Conservation (phyloP, 1,284 basidiomycete species). For the Thelephora terrestris region DNA sequence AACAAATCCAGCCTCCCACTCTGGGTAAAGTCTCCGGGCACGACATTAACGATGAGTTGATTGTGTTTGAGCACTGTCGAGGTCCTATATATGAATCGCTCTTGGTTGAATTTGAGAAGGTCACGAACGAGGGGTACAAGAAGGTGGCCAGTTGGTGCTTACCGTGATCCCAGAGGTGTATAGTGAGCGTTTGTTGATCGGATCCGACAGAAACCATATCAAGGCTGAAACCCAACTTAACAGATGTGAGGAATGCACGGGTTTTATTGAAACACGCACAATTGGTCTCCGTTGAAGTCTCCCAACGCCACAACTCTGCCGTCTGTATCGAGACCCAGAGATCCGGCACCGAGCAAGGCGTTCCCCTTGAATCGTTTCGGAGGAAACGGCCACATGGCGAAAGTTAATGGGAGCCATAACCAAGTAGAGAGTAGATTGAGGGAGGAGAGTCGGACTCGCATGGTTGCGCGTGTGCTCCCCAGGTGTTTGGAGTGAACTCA, state of each 20-base stretch:
- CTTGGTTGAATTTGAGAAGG: slow-evolving; percentile 22
- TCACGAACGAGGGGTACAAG: neutral
- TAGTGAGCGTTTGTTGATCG: slow-evolving; percentile 63
- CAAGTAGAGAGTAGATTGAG: too few relatives aligned
- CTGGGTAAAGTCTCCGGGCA: slow-evolving; percentile 90
- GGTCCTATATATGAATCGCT: slow-evolving; percentile 50
- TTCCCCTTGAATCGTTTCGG: slow-evolving; percentile 83
- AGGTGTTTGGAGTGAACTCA: too few relatives aligned
- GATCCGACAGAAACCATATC: slow-evolving; percentile 72
- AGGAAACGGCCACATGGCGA: slow-evolving; percentile 69
- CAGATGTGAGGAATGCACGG: slow-evolving; percentile 3
- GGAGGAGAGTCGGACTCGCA: too few relatives aligned
- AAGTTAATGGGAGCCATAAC: neutral
- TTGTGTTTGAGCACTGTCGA: slow-evolving; percentile 48
- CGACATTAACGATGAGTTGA: slow-evolving; percentile 58
- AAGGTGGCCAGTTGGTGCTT: slow-evolving; percentile 13
- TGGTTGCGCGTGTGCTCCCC: too few relatives aligned
- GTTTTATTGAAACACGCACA: slow-evolving; percentile 41
- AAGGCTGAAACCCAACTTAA: slow-evolving; percentile 35
- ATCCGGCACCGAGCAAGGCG: slow-evolving; percentile 72
- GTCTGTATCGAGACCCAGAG: slow-evolving; percentile 66
- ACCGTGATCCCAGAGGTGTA: slow-evolving; percentile 86
- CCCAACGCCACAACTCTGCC: slow-evolving; percentile 81
- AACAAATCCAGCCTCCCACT: slow-evolving; percentile 87
- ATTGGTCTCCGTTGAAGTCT: slow-evolving; percentile 93